Conservation (phyloP, 2,329 filamentous ascomycete genomes). For the Fusarium sacchari region DNA sequence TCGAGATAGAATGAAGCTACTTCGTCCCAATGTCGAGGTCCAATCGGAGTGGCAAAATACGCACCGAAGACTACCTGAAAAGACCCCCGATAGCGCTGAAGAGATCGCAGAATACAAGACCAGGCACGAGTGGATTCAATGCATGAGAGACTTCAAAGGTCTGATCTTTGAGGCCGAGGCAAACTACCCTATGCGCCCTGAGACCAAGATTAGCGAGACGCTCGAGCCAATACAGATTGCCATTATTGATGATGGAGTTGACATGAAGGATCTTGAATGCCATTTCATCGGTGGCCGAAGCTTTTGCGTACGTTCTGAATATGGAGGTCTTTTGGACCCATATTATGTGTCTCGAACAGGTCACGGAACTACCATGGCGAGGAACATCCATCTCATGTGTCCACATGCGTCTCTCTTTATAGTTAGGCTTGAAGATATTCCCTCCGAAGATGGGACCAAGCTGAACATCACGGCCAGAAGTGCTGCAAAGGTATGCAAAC, state of each 20-base stretch:
- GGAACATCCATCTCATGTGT: constrained; percentile 39
- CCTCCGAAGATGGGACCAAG: not conserved
- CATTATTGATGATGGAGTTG: constrained; percentile 53
- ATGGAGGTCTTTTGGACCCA: not conserved
- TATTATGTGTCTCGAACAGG: constrained; percentile 45
- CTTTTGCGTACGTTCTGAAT: constrained; percentile 32
- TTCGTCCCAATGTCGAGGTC: not conserved
- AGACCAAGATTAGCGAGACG: constrained; percentile 1
- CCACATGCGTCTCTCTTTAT: constrained; percentile 36
- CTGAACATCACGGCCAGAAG: not conserved
- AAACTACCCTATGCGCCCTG: not conserved
- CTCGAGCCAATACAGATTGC: constrained; percentile 45
- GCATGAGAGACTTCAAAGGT: constrained; percentile 40
- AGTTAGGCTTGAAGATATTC: constrained; percentile 6
- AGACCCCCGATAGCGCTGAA: not conserved
- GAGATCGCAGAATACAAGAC: constrained; percentile 24
- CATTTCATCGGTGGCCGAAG: constrained; percentile 41
- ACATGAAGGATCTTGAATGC: constrained; percentile 43
- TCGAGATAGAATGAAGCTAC: not conserved
- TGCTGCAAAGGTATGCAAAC: not conserved
- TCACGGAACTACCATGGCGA: constrained; percentile 45
- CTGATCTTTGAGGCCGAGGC: constrained; percentile 35
- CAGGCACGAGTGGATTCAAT: constrained; percentile 41
- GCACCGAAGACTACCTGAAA: not conserved
- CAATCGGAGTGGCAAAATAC: not conserved